Base-by-base conservation (phyloP, 1,139 yeast species). In the Yamadazyma spencermartinsiae region DNA sequence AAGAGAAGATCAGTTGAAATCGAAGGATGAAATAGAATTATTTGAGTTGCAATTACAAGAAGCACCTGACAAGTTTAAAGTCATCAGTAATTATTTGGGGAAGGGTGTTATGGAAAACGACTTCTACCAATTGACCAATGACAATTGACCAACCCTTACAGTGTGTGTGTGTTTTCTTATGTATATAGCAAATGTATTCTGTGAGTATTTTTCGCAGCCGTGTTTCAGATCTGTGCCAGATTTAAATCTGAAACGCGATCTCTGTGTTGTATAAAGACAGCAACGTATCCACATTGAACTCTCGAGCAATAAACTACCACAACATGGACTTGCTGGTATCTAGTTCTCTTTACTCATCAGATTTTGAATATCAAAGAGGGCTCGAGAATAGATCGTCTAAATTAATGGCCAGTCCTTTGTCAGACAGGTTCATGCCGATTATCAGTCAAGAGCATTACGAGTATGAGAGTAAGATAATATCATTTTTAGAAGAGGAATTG, bases 81-180 rank as follows among this genome's bases (percentile, higher is more conserved):
- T 82, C 2, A 75, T 90, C 39, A 74, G 86, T 39, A 95, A 87
- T 41, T 89, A 84, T 57, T 74, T 89, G 37, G 96, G 96, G 3
- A 77, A 87, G 44, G 98, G 98, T 1, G 90, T 86, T 0, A 76
- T 88, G 80, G 89, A 81, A 50, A 58, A 61, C 38, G 68, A 64
- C 20, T 58, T 34, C 34, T 34, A 42, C 12, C 58, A 36, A 47
- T 45, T 36, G 41, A 49, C 10, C 34, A 50, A 31, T 34, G 50
- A 41, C 40, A 42, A 23, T 42, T 45, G 18, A 37, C n/a, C n/a
- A n/a, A n/a, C n/a, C n/a, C n/a, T n/a, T n/a, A n/a, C n/a, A n/a
- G n/a, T n/a, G n/a, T n/a, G n/a, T n/a, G n/a, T n/a, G n/a, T n/a
- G n/a, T n/a, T n/a, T n/a, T n/a, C n/a, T n/a, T n/a, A n/a, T n/a